Percentiles rank a stretch among this genome's conserved stretches.
phyloP scores from a whole-genome alignment of 2,329 filamentous ascomycete genomes.

The Tolypocladium album region DNA sequence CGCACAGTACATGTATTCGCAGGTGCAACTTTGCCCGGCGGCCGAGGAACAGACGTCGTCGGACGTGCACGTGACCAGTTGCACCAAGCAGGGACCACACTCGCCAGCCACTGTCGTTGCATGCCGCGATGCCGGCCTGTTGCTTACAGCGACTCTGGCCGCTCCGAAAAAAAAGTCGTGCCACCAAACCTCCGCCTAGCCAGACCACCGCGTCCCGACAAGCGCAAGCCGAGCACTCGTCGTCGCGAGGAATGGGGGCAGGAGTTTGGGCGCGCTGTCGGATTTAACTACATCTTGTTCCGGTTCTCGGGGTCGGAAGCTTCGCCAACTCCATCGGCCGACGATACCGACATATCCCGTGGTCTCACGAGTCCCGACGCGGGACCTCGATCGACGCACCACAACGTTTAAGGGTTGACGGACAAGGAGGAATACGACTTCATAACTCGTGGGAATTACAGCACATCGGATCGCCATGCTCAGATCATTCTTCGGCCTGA shows the following conservation, averaged over 20 bases:
- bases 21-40: neutral
- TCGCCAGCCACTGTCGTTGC: neutral
- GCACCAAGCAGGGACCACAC: neutral
- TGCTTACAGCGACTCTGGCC: neutral
- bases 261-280: neutral
- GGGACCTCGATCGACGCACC: neutral
- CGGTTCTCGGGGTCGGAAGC: neutral
- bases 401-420: neutral
- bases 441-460: neutral
- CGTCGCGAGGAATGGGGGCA: neutral
- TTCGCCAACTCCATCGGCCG: slow-evolving; percentile 2
- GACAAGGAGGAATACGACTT: neutral
- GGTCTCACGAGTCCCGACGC: neutral
- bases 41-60: neutral
- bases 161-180: neutral
- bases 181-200: neutral
- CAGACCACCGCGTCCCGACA: neutral
- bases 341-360: neutral
- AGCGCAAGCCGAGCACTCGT: neutral
- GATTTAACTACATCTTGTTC: neutral
- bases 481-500: slow-evolving; percentile 13
- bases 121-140: neutral
- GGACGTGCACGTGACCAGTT: neutral
- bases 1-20: neutral
- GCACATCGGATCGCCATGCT: slow-evolving; percentile 10